Evolutionary conservation across 78 protist species (phyloP), one percentile per base, ranked within the genome.

Genomic region (Dictyostelium firmibasis): DNA sequence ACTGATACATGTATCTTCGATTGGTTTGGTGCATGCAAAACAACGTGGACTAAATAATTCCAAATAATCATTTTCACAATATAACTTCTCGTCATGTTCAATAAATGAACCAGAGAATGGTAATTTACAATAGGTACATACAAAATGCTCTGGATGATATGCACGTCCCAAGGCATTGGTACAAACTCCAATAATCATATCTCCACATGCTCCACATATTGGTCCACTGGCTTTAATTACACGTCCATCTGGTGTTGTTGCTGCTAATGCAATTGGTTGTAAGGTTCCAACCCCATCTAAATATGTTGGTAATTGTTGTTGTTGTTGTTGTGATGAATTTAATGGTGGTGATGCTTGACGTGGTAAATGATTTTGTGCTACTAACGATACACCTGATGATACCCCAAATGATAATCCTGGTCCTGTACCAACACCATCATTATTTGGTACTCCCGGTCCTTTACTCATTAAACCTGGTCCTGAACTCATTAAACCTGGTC

Each of bases 131-230:
- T 92, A 86, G 41, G 87, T 62, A 53, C 97, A 96, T 11, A 92
- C 96, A 38, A 96, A 96, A 84, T 88, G 92, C 33, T 96, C 92
- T 47, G 97, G 97, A 60, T 96, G 97, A 53, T 92, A 96, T 10
- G 92, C 27, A 64, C 92, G 92, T 14, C 92, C 92, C 27, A 83
- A 36, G 10, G 97, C 97, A 43, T 83, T 85, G 27, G 95, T 83
- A 35, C 86, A 35, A 14, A 86, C 44, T 76, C 97, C 97, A 47
- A 95, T 95, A 62, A 95, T 95, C 97, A 95, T 95, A 2, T 95
- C 93, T 20, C 78, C 75, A 74, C 97, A 95, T 43, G 77, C 62
- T 18, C 86, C 92, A 50, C 97, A 95, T 7, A 91, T 88, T 67
- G 97, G 97, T 23, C 97, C 97, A 20, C 77, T 81, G 31, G 88